Base-by-base conservation (phyloP, 768 basidiomycete genomes). In the Termitomyces sp. region DNA sequence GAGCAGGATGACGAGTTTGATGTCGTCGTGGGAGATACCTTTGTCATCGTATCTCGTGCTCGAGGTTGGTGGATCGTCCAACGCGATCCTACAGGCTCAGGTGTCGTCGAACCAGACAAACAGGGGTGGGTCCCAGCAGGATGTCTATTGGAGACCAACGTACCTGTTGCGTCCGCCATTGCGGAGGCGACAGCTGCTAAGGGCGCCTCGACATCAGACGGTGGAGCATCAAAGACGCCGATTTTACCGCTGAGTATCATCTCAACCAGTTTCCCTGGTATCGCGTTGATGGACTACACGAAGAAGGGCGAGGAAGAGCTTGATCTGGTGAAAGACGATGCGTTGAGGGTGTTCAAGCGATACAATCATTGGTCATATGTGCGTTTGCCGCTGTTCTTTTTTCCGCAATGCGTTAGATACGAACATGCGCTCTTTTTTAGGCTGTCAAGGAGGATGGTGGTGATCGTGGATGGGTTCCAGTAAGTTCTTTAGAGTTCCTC, bases 11-110 rank as follows among this genome's bases (percentile, higher is more conserved):
- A 98, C 69, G 97, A 99, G 70, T 98, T 98, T 69, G 94, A 98
- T 68, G 97, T 98, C 2, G 85, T 90, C 38, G 95, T 99, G 88
- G 94, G 93, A 40, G 92, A 95, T 66, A 94, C 94, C 1, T 98
- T 95, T 72, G 85, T 96, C 60, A 95, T 98, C 61, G 75, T 95
- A 41, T 92, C 92, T 53, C 86, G 95, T 53, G 89, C 95, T n/a
- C 87, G 95, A 54, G 96, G 97, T 1, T 99, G 97, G 97, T 99
- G 96, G 94, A 91, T 98, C 34, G 97, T 98, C 4, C 95, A 98
- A 68, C 86, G 91, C 34, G 97, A 99, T 71, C 90, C 90, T 31
- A 85, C 84, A 35, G 95, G 95, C 5, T 81, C 86, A 3, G 92
- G 94, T 10, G 71, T 85, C 21, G 85, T 92, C 29, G 89, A 87